Evolutionary conservation across 441 rosid genomes (phyloP).

Genomic region (Populus hybrid): DNA sequence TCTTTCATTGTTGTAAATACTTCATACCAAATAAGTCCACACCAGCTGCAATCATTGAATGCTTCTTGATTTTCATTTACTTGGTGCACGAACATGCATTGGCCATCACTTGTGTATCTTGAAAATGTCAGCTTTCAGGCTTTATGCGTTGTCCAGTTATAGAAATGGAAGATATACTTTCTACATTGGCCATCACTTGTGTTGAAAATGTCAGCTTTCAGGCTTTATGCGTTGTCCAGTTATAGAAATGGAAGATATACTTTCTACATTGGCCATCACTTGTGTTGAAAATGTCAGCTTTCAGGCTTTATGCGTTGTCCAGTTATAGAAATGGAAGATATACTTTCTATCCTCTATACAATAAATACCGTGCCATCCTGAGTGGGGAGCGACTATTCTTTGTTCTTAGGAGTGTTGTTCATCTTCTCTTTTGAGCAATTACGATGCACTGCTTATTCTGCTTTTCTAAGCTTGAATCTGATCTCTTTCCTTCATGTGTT

Average conservation of each 20-base stretch:
- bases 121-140: not conserved
- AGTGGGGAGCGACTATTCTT: not conserved
- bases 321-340: not conserved
- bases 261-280: not conserved
- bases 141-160: not conserved
- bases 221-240: not conserved
- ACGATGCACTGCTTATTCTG: not conserved
- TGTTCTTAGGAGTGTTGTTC: not conserved
- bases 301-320: not conserved
- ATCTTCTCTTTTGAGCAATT: not conserved
- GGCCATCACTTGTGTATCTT: not conserved
- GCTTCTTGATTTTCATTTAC: not conserved
- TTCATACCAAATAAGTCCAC: conserved; percentile 14
- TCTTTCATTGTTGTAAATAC: conserved; percentile 38
- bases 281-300: not conserved
- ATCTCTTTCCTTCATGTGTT: not conserved
- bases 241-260: not conserved
- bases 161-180: not conserved
- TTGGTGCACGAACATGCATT: not conserved
- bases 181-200: not conserved
- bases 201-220: not conserved
- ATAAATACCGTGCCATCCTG: not conserved
- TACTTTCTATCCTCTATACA: not conserved
- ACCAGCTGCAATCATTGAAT: conserved; percentile 14
- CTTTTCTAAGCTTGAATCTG: not conserved